Conservation (phyloP, 2,329 filamentous ascomycete species). For the Gnomoniopsis smithogilvyi region DNA sequence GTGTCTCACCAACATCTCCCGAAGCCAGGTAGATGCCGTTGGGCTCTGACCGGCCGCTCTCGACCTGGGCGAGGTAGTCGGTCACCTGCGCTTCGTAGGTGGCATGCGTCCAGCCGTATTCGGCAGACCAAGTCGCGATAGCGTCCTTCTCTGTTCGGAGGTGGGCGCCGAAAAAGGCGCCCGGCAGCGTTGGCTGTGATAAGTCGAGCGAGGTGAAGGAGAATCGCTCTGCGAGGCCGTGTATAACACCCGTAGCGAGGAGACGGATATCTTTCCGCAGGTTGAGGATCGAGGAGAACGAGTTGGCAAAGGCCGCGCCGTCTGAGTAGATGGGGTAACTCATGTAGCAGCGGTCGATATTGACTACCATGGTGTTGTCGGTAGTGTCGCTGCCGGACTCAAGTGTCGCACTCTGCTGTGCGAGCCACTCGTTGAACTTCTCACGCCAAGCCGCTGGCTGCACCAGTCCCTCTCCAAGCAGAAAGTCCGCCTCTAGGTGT, state of each 20-base stretch:
- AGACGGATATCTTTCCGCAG: background rate
- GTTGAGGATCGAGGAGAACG: background rate
- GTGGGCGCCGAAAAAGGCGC: constrained; percentile 7
- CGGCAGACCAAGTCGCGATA: background rate
- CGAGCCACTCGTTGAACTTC: background rate
- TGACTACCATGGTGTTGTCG: background rate
- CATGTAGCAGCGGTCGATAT: constrained; percentile 5
- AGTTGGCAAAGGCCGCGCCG: background rate
- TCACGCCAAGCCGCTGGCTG: background rate
- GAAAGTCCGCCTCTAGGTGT: background rate
- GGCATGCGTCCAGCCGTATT: constrained; percentile 4
- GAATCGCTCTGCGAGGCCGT: background rate
- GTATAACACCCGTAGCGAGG: background rate
- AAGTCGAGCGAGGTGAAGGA: background rate
- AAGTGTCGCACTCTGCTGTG: background rate
- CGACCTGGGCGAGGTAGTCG: constrained; percentile 1
- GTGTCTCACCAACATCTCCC: background rate
- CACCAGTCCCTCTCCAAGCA: constrained; percentile 1
- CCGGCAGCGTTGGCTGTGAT: background rate
- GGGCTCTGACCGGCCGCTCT: background rate
- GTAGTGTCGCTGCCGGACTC: background rate
- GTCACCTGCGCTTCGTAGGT: constrained; percentile 3
- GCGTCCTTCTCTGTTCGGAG: constrained; percentile 9
- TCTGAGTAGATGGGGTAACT: constrained; percentile 6
- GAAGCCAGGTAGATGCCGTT: constrained; percentile 1